Base-by-base conservation (phyloP, 2,329 filamentous ascomycete genomes). In the Septoria petroselini region DNA sequence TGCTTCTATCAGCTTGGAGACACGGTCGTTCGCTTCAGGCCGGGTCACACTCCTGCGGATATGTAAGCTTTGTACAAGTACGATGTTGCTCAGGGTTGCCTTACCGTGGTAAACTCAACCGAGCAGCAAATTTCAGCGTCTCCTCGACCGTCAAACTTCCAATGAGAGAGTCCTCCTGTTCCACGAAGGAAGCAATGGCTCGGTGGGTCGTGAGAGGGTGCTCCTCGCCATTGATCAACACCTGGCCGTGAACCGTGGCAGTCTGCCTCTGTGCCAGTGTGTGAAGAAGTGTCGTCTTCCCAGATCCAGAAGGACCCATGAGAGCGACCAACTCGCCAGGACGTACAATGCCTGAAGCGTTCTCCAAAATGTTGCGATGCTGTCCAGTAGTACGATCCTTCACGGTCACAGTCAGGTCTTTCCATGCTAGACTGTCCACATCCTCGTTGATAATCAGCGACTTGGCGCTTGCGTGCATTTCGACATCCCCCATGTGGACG, bases 271-370 rank as follows among this genome's bases (percentile, higher is more conserved):
- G 78, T 9, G 88, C 87, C 7, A 93, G 80, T 3, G 85, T 79
- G 63, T 91, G 90, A 25, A 94, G 76, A 0, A 94, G 75, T 0
- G 88, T 93, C 0, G 88, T 93, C 69, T 94, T 94, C 41, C 88
- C 88, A 47, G 80, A 72, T 31, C 72, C 73, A 62, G 69, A 71
- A 6, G 86, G 86, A 4, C 88, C 88, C 86, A 93, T 91, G 30
- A 93, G 68, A 34, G 88, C 88, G 50, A 88, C 76, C 34, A 89
- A 72, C 61, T 88, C 80, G 19, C 85, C 86, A 29, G 82, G 81
- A 7, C 44, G 48, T n/a, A 54, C 54, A 33, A 59, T 43, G 8
- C 57, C 57, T 18, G 54, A 58, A 17, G 53, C 48, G 14, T 30
- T 34, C 14, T 57, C 25, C 34, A 59, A 52, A 27, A 59, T 59